A percentile compares a stretch with the other conserved stretches of the same genome.
Conservation (phyloP, 2,329 filamentous ascomycete species). For the Scytalidium sp. region DNA sequence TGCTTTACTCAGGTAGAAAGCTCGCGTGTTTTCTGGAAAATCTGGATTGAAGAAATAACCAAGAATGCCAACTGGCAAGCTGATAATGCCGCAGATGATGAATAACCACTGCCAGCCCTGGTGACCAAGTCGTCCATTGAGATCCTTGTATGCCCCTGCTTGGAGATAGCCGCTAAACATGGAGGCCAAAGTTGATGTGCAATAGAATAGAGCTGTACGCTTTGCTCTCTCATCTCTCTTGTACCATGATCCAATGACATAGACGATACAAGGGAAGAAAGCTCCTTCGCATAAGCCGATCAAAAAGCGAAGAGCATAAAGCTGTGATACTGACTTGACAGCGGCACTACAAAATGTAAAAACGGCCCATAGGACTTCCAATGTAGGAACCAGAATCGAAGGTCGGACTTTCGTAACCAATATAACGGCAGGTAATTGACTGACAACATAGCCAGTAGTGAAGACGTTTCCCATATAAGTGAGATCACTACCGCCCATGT, state of each 20-base stretch:
- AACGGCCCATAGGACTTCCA: constrained; percentile 21
- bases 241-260: constrained; percentile 45
- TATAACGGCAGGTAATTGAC: constrained; percentile 19
- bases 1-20: constrained; percentile 31
- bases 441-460: constrained; percentile 35
- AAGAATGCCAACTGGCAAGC: constrained; percentile 50
- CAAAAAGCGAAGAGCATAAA: constrained; percentile 41
- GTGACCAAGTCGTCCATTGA: constrained; percentile 33
- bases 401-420: constrained; percentile 17
- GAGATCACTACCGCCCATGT: constrained; percentile 50
- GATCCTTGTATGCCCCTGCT: constrained; percentile 35
- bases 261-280: constrained; percentile 27
- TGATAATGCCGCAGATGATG: constrained; percentile 50
- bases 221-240: constrained; percentile 45
- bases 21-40: constrained; percentile 35
- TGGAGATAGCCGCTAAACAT: constrained; percentile 43
- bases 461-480: constrained; percentile 52
- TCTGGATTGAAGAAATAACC: constrained; percentile 43
- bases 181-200: constrained; percentile 47
- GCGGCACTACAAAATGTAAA: constrained; percentile 19
- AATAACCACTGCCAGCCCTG: constrained; percentile 45
- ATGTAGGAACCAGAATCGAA: constrained; percentile 19
- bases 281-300: constrained; percentile 33
- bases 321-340: constrained; percentile 29
- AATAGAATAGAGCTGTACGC: constrained; percentile 51